Percentiles rank a stretch among this genome's conserved stretches.
phyloP scores from a whole-genome alignment of 2,329 filamentous ascomycete species.

The Calonectria multiphialidica region DNA sequence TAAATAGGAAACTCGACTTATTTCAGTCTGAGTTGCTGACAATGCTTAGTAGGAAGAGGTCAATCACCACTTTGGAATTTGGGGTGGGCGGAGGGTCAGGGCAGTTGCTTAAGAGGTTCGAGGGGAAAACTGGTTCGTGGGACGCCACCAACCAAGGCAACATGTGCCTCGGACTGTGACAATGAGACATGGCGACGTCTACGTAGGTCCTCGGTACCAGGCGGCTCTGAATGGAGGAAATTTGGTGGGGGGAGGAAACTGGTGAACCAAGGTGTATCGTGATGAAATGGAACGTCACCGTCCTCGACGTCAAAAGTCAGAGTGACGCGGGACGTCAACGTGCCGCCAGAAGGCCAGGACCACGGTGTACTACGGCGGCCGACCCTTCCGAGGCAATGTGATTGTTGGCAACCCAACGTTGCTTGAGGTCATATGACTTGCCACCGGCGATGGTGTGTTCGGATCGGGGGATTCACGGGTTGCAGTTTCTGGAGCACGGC shows the following conservation, averaged over 20 bases:
- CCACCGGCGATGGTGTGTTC: constrained; percentile 2
- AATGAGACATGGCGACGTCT: constrained; percentile 10
- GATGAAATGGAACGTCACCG: constrained; percentile 34
- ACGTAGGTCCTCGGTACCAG: constrained; percentile 8
- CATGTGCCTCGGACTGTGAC: constrained; percentile 33
- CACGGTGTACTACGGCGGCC: constrained; percentile 4
- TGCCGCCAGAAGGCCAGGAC: neutral
- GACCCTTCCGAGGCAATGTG: constrained; percentile 10
- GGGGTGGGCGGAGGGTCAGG: neutral
- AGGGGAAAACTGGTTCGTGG: neutral
- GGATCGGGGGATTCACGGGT: neutral
- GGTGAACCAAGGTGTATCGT: constrained; percentile 13
- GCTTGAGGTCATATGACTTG: constrained; percentile 27
- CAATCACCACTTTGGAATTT: constrained; percentile 1
- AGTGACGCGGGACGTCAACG: constrained; percentile 17
- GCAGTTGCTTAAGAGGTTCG: constrained; percentile 24
- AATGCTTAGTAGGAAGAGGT: constrained; percentile 9
- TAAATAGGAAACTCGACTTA: neutral
- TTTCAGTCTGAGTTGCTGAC: constrained; percentile 4
- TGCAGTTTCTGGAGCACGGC: neutral
- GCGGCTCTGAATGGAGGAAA: constrained; percentile 6
- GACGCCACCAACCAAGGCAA: constrained; percentile 11
- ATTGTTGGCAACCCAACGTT: constrained; percentile 25
- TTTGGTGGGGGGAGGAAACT: neutral
- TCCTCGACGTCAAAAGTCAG: neutral